phyloP scores from a whole-genome alignment of 2,329 filamentous ascomycete genomes.

The Aureobasidium namibiae region DNA sequence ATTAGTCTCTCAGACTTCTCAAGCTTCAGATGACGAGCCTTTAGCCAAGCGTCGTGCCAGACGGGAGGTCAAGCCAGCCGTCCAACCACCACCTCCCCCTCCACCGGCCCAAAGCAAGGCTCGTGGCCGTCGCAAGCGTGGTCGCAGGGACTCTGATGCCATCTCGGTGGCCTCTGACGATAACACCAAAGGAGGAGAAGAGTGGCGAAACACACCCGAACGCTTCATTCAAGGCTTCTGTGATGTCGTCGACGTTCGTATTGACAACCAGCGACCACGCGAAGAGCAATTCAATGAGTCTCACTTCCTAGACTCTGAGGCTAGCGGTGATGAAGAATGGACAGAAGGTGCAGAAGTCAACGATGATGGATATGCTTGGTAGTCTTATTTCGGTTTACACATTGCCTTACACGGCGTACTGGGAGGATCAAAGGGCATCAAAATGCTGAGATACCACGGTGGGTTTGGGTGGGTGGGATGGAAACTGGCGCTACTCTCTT shows the following conservation, averaged over 20 bases:
- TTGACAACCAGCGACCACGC: conserved; percentile 67
- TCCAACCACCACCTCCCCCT: neutral
- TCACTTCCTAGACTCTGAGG: conserved; percentile 60
- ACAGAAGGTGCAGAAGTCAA: conserved; percentile 45
- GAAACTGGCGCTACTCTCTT: neutral
- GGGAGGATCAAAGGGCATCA: neutral
- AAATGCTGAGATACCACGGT: conserved; percentile 5
- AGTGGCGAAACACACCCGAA: conserved; percentile 23
- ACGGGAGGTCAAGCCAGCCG: conserved; percentile 19
- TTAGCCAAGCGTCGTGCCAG: conserved; percentile 21
- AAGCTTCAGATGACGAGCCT: conserved; percentile 7
- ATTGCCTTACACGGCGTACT: neutral
- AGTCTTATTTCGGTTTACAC: neutral
- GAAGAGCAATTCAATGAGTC: conserved; percentile 62
- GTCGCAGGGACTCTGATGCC: conserved; percentile 11
- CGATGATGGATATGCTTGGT: conserved; percentile 33
- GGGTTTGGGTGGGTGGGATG: neutral
- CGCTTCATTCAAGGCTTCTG: conserved; percentile 59
- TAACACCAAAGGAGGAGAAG: conserved; percentile 30
- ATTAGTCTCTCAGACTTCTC: neutral
- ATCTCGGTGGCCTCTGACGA: conserved; percentile 19
- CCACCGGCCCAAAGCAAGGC: neutral
- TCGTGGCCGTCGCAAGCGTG: conserved; percentile 16
- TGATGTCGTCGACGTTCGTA: conserved; percentile 59
- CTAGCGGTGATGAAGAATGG: conserved; percentile 50